Percentiles rank a stretch among this genome's conserved stretches.
These are phyloP conservation scores for Castanospermum australe DNA, from an alignment of 306 rosid genomes.

Conservation along the genomic window DNA sequence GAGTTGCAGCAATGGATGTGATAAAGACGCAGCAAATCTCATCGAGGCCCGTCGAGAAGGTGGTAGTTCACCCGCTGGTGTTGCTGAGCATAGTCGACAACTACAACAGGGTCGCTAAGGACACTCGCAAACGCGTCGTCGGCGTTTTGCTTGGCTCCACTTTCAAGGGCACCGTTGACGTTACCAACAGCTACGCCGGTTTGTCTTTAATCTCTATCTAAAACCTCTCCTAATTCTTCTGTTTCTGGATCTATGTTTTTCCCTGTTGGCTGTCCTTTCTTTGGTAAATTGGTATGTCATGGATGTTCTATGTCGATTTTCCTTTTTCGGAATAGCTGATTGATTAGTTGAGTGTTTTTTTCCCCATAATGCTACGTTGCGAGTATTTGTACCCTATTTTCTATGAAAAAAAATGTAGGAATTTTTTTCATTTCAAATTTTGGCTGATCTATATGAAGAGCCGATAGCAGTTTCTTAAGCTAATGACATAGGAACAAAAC, in stretches of 20 bases:
- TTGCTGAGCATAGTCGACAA: conserved; percentile 90
- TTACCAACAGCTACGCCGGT: conserved; percentile 93
- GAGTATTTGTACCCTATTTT: conserved; percentile 15
- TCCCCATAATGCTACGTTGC: neutral
- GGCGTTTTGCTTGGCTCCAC: conserved; percentile 84
- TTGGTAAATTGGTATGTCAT: neutral
- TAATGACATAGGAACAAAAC: neutral
- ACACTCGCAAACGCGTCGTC: conserved; percentile 83
- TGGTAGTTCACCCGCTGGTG: conserved; percentile 82
- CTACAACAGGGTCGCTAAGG: conserved; percentile 85
- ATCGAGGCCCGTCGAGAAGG: conserved; percentile 73
- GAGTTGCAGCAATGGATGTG: conserved; percentile 62
- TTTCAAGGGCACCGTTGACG: conserved; percentile 82
- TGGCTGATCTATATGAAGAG: neutral
- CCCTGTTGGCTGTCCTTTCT: neutral
- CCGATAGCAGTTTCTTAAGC: neutral
- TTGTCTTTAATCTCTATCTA: neutral
- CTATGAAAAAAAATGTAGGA: too few relatives aligned
- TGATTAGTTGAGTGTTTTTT: neutral
- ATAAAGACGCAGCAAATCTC: conserved; percentile 85
- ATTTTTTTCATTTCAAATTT: neutral
- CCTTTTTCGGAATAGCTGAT: neutral
- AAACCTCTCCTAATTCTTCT: neutral
- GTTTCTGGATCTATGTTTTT: conserved; percentile 14
- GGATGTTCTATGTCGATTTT: too few relatives aligned